phyloP scores from a whole-genome alignment of 441 rosid genomes.

The Adansonia gregorii region DNA sequence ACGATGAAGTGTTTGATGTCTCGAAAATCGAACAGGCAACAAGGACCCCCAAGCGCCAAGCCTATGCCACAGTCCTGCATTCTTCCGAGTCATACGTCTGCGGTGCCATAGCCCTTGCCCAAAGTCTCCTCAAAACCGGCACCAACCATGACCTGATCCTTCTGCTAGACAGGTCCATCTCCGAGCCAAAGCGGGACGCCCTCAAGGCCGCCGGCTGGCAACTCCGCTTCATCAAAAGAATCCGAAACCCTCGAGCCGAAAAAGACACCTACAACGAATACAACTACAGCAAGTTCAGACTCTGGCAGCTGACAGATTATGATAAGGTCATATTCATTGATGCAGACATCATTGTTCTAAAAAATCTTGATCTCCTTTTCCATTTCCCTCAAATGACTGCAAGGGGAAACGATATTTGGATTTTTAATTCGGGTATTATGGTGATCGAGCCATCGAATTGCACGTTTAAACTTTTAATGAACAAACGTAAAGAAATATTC shows the following conservation, averaged over 20 bases:
- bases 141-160: conserved; percentile 85
- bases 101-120: conserved; percentile 87
- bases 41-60: conserved; percentile 57
- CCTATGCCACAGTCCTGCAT: conserved; percentile 87
- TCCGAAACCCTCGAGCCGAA: conserved; percentile 78
- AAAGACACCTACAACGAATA: conserved; percentile 76
- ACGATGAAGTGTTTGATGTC: conserved; percentile 60
- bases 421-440: conserved; percentile 89
- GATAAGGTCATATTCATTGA: conserved; percentile 85
- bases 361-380: conserved; percentile 73
- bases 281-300: conserved; percentile 86
- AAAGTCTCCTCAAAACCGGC: conserved; percentile 76
- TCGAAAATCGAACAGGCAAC: conserved; percentile 56
- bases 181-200: conserved; percentile 59
- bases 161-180: conserved; percentile 76
- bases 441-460: conserved; percentile 94
- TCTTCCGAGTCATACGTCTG: conserved; percentile 87
- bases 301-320: conserved; percentile 88
- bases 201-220: conserved; percentile 80
- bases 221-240: conserved; percentile 61
- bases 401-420: conserved; percentile 80
- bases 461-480: conserved; percentile 69
- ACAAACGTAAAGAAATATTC: conserved; percentile 55
- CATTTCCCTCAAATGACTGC: conserved; percentile 90
- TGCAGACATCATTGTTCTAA: conserved; percentile 75